Evolutionary conservation across 805 yeast species (phyloP), one percentile per base, ranked within the genome.

Genomic region (Metschnikowia lochheadii): DNA sequence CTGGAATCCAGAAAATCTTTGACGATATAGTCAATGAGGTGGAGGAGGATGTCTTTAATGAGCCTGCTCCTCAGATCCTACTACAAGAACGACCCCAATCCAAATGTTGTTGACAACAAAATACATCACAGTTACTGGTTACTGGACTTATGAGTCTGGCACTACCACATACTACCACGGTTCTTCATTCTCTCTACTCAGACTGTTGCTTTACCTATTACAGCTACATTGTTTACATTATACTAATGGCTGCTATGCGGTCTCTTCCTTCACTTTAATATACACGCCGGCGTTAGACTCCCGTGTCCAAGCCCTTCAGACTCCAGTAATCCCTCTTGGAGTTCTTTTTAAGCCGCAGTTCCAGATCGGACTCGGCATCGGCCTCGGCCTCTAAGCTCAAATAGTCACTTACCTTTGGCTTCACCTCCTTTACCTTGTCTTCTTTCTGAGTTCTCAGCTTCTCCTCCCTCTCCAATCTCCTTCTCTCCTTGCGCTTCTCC

Each of bases 1-100:
- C 73, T 39, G 87, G 87, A 29, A 79, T 89, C 1, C 58, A 57
- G 0, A 67, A 61, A 17, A 49, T 73, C 14, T 74, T 74, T 51
- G 66, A 67, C 42, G 51, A 57, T 7, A 62, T 73, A 3, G 61
- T 69, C 10, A 64, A 61, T 7, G 64, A 54, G 1, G 62, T 72
- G 5, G 70, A 65, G 15, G 67, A 63, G 71, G 52, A 48, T 14
- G 60, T 64, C 47, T 70, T 72, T 45, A 63, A 54, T 15, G 56
- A 61, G 36, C 52, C 37, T 4, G n/a, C 38, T 8, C 38, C 45
- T 5, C 37, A 6, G 38, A n/a, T 42, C 6, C 11, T 17, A 5
- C 15, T 42, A 6, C 18, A n/a, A 5, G 38, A 42, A 18, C 37
- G 14, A n/a, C 38, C 37, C 2, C 38, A 31, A n/a, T 10, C 45